Base-by-base conservation (phyloP, 805 yeast species). In the Debaryomyces hansenii region DNA sequence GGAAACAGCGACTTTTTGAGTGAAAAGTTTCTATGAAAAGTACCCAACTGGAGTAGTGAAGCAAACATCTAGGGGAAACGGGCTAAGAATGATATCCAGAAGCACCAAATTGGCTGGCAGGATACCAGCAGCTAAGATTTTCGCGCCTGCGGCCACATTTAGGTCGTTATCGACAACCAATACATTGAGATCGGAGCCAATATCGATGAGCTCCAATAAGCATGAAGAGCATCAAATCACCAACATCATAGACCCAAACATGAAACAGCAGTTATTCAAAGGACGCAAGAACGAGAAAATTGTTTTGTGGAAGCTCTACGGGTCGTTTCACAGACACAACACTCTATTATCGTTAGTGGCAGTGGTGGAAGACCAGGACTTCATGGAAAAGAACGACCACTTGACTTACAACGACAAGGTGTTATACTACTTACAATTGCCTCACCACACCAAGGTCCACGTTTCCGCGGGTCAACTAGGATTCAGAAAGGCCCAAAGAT, bases 391-490 rank as follows among this genome's bases (percentile, higher is more conserved):
- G 57, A 82, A 84, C 61, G 75, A 81, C 21, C 66, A 74, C 36
- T 61, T 80, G 44, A 62, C 85, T 27, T 81, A 79, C 64, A 83
- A 84, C 64, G 83, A 90, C 50, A 74, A 88, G 67, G 86, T 87
- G 42, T 74, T 90, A 41, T 87, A 90, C 63, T 85, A 85, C 68
- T 72, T 89, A 55, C 82, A 85, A 51, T 79, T 91, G 41, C 94
- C 90, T 20, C 92, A 91, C 66, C 85, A 82, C 52, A 83, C 85
- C 24, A 77, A 80, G 52, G 62, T 85, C 38, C 80, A 85, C 18
- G 70, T 88, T 42, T 79, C 89, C 6, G 85, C 96, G 0, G 99
- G 99, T 42, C 82, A 80, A 61, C 73, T 90, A 42, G 99, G 98
- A 3, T 92, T 90, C 74, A 80, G 90, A 59, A 90, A 90, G 59